Conservation (phyloP, 495 filamentous ascomycete genomes). For the Chaetomium tenue region DNA sequence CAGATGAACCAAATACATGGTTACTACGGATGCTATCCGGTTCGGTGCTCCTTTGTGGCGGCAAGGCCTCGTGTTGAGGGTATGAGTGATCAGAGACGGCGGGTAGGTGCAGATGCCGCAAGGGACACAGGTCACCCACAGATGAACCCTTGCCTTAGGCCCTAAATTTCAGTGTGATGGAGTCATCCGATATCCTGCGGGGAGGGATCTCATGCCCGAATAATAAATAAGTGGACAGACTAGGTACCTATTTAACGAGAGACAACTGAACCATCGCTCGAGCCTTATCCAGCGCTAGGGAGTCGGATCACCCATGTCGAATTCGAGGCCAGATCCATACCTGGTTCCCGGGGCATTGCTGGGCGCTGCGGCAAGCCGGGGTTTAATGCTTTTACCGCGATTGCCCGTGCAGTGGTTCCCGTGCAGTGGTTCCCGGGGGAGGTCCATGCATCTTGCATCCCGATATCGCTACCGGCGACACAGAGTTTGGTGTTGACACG, state of each 20-base stretch:
- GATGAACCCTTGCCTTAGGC: neutral
- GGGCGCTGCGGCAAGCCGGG: slow-evolving; percentile 6
- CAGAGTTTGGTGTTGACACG: neutral
- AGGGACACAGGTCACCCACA: neutral
- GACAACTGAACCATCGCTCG: neutral
- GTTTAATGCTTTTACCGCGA: neutral
- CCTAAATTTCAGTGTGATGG: neutral
- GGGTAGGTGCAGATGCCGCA: slow-evolving; percentile 10
- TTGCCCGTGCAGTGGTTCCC: neutral
- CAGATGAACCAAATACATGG: neutral
- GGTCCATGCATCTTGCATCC: slow-evolving; percentile 7
- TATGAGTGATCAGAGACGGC: slow-evolving; percentile 7
- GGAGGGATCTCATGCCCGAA: neutral
- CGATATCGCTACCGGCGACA: neutral
- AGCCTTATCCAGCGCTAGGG: neutral
- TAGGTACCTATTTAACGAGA: neutral
- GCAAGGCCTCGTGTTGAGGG: slow-evolving; percentile 12
- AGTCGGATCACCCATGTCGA: neutral
- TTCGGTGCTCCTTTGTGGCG: slow-evolving; percentile 6
- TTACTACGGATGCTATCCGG: neutral
- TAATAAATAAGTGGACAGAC: neutral
- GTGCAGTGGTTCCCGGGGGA: neutral
- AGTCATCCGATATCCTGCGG: neutral
- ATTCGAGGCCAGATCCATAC: neutral
- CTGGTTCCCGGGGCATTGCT: neutral